Evolutionary conservation across 1,284 basidiomycete species (phyloP), one percentile per base, ranked within the genome.

Genomic region (Rhodotorula sp.): DNA sequence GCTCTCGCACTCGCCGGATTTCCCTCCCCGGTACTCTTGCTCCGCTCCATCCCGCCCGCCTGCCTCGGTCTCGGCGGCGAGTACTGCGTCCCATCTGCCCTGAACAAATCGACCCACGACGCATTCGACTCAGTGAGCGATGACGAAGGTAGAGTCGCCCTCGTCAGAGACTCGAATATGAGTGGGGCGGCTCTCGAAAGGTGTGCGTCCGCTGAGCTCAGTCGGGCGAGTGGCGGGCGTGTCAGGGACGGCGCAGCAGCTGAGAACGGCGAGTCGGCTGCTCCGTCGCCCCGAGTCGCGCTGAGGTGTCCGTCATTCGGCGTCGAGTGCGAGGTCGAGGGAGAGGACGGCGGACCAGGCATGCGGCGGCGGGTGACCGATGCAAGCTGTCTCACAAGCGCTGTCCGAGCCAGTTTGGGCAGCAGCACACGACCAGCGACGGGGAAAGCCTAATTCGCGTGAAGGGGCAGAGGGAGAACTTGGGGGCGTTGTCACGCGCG

Each of bases 91-190:
- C 44, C 49, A 53, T 51, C 44, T 10, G 59, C 15, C 1, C 55
- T 47, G 44, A 39, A 36, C 44, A 66, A 30, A 39, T 62, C 64
- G 39, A 64, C 54, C 32, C 39, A 62, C 11, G 54, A 27, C 27
- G 68, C 59, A n/a, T 36, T 30, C 10, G 63, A 39, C 15, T 48
- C 39, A 0, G 68, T 61, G 7, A 89, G 79, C 2, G 86, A 86
- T 2, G 88, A 82, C 24, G 86, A 88, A 27, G 89, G 88, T 51
- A 89, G 83, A 0, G 88, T 86, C 2, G 85, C 83, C 59, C 87
- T 84, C 13, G 87, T 83, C 58, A 89, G 84, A 74, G 80, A 83
- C 73, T 86, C 85, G 70, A 90, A 81, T 70, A 87, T 84, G 52
- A 85, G 84, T 7, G 88, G 87, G 2, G 85, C 66, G 20, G 24